These are phyloP conservation scores for Prunus yedoensis DNA, from an alignment of 331 rosid genomes.

Conservation along the genomic window DNA sequence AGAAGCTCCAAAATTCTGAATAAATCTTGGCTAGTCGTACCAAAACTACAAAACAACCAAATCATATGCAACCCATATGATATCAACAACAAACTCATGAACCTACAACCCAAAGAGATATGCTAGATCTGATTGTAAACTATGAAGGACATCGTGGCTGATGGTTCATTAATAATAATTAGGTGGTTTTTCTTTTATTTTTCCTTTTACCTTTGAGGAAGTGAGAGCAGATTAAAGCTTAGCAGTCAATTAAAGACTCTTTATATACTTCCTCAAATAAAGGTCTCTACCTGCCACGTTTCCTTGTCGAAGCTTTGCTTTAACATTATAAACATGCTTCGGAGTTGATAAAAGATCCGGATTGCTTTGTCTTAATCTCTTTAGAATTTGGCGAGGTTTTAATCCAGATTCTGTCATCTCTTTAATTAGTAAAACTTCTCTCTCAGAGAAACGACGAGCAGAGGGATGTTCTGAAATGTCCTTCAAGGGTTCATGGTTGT, in stretches of 20 bases:
- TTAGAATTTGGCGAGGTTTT: conserved; percentile 43
- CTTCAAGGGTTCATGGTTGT: conserved; percentile 46
- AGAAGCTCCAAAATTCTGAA: too few relatives aligned
- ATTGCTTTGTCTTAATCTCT: conserved; percentile 40
- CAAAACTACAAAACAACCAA: too few relatives aligned
- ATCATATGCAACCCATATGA: not conserved
- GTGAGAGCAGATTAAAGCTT: not conserved
- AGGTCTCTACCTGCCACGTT: conserved; percentile 31
- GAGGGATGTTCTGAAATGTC: conserved; percentile 48
- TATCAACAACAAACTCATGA: not conserved
- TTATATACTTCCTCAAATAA: conserved; percentile 7
- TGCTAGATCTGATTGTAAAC: not conserved
- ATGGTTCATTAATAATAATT: not conserved
- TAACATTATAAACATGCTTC: conserved; percentile 43
- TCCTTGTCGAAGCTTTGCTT: conserved; percentile 47
- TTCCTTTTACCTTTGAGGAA: not conserved
- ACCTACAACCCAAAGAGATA: not conserved
- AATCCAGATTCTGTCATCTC: conserved; percentile 51
- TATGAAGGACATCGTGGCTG: not conserved
- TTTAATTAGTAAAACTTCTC: conserved; percentile 36
- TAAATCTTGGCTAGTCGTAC: too few relatives aligned
- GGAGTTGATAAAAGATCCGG: conserved; percentile 47
- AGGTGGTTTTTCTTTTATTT: not conserved
- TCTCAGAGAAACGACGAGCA: conserved; percentile 46
- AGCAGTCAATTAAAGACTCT: not conserved